Conservation (phyloP, 176 grass and related monocot genomes). For the Lolium rigidum region DNA sequence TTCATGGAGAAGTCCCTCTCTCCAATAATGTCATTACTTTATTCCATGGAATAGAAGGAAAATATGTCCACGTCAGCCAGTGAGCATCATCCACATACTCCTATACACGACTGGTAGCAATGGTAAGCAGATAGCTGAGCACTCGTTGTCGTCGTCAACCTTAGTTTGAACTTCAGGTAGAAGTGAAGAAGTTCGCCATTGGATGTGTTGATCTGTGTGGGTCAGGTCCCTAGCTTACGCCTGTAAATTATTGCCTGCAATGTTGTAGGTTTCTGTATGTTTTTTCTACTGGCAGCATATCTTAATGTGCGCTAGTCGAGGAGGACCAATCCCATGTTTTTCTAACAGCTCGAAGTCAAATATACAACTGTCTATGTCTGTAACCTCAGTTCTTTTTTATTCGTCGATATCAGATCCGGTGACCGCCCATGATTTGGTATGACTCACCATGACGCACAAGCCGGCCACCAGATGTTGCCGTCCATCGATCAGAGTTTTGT, state of each 20-base stretch:
- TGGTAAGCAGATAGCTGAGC: background rate
- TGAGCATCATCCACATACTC: background rate
- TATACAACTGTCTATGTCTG: no score
- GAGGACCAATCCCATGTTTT: background rate
- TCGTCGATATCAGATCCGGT: no score
- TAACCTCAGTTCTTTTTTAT: no score
- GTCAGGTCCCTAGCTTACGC: no score
- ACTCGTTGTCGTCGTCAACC: background rate
- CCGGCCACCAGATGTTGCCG: background rate
- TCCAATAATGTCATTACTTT: slow-evolving; percentile 35
- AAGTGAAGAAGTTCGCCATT: background rate
- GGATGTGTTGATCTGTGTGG: no score
- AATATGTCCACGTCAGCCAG: slow-evolving; percentile 7
- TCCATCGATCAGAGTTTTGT: background rate
- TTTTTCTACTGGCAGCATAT: background rate
- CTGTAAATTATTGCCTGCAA: background rate
- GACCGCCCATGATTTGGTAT: slow-evolving; percentile 25
- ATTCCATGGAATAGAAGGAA: slow-evolving; percentile 3
- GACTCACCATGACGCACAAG: slow-evolving; percentile 17
- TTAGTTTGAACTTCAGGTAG: background rate
- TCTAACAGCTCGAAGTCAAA: no score
- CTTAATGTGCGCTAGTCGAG: background rate
- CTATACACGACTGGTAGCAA: no score
- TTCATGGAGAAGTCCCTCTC: background rate
- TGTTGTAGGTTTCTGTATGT: background rate